Base-by-base conservation (phyloP, 768 basidiomycete species). In the Polyporus arcularius region DNA sequence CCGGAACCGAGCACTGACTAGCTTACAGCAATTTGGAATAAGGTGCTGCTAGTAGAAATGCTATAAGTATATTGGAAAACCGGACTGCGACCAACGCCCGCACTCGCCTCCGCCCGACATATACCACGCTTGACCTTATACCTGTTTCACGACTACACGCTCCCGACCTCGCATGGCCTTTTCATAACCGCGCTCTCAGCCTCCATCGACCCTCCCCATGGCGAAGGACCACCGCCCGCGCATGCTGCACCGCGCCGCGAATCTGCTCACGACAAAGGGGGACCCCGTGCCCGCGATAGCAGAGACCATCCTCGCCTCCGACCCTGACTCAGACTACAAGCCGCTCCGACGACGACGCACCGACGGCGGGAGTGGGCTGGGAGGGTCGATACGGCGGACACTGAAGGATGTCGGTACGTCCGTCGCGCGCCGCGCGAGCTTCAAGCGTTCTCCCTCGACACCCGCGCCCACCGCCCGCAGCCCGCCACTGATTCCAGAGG, bases 301-400 rank as follows among this genome's bases (percentile, higher is more conserved):
- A 18, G 53, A 59, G 31, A 47, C 59, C 45, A 35, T 58, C 31
- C 32, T 45, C 53, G 45, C 40, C 32, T 11, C 47, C 16, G 40
- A 60, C 46, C 41, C 50, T n/a, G 41, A 18, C 41, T 28, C 15
- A 11, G 62, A 51, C 42, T 50, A 48, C 45, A 31, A 21, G 7
- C 53, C 64, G 8, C 43, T 65, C 8, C 54, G 47, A 5, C 54
- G 64, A 10, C 31, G 58, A 41, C 31, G 57, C 45, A 62, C 64
- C 5, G 61, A 62, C 14, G 57, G 64, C 39, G 47, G 51, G 11
- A 15, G 2, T 2, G 58, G 58, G 9, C 21, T 67, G 16, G 67
- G 67, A 2, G 64, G 64, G 49, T 63, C 64, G 14, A 65, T 67
- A 14, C 62, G 60, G 41, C 61, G 64, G 8, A 67, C 38, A 60